A percentile compares a stretch with the other conserved stretches of the same genome.
Evolutionary conservation across 768 basidiomycete genomes (phyloP).

Genomic region (Tricholoma matsutake): DNA sequence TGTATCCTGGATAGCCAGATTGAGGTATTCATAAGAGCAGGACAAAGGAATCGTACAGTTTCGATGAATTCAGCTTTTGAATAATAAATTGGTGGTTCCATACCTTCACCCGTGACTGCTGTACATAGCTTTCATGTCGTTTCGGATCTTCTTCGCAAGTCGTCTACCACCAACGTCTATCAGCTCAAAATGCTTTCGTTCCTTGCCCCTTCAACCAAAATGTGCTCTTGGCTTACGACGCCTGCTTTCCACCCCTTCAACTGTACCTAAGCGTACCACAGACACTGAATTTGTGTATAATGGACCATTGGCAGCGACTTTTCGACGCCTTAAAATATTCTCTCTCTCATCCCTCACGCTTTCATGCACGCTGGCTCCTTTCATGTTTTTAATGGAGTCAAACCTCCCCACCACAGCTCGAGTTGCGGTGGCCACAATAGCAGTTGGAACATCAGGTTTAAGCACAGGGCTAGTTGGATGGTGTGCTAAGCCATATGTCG

Average conservation of each 20-base stretch:
- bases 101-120: slow-evolving; percentile 18
- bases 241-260: slow-evolving; percentile 8
- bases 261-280: not conserved
- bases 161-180: not conserved
- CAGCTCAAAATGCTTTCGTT: not conserved
- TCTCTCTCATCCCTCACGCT: slow-evolving; percentile 75
- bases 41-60: slow-evolving; percentile 49
- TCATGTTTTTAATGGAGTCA: slow-evolving; percentile 81
- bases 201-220: not conserved
- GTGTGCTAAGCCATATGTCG: slow-evolving; percentile 76
- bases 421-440: slow-evolving; percentile 62
- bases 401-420: slow-evolving; percentile 69
- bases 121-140: slow-evolving; percentile 11
- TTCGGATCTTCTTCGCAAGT: slow-evolving; percentile 7
- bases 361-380: slow-evolving; percentile 66
- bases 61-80: slow-evolving; percentile 85
- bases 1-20: slow-evolving; percentile 60
- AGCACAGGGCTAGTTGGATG: slow-evolving; percentile 73
- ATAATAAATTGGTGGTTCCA: slow-evolving; percentile 79
- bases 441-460: slow-evolving; percentile 66
- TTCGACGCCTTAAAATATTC: slow-evolving; percentile 78
- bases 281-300: slow-evolving; percentile 44
- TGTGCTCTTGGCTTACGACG: not conserved
- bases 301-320: slow-evolving; percentile 71
- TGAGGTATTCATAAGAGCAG: not conserved